Evolutionary conservation across 345 rosid species (phyloP), one percentile per base, ranked within the genome.

Genomic region (Camelina laxa): DNA sequence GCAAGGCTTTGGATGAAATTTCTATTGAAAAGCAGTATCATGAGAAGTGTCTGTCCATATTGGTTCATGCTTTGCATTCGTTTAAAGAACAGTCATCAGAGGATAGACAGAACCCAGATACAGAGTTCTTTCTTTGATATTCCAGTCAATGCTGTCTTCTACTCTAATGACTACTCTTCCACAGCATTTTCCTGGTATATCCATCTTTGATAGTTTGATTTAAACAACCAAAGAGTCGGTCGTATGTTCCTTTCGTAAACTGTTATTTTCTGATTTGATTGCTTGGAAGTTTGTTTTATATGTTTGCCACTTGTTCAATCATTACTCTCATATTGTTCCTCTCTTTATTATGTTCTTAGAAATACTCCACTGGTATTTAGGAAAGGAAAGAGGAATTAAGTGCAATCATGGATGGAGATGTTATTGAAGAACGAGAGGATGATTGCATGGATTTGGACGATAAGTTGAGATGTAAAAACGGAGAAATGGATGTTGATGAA

Each of bases 381-480:
- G 87, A 84, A 79, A 87, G 85, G 81, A 84, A 92, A 72, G 92
- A 90, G 86, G 99, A 90, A 85, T 85, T 90, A 55, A 90, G 89
- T 70, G 72, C 85, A 21, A 75, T 85, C 80, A 85, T 92, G 89
- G 94, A 87, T 72, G 89, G 81, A 69, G 96, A 87, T 75, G 63
- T 69, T 49, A 80, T 69, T 58, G 82, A 75, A 62, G 70, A 54
- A 76, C 82, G 12, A 16, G 88, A 81, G 57, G 80, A 76, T 65
- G 96, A 92, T 82, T 82, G 79, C 69, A 89, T 90, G 91, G 97
- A 91, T 82, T 84, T 91, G 73, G 97, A 87, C 76, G 96, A 85
- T 60, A 86, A 82, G 65, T 75, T 79, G 13, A 82, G 83, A 69
- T 30, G 33, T 36, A 85, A 70, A 81, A 84, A 47, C 65, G 85